Base-by-base conservation (phyloP, 2,329 filamentous ascomycete species). In the Colletotrichum noveboracense region DNA sequence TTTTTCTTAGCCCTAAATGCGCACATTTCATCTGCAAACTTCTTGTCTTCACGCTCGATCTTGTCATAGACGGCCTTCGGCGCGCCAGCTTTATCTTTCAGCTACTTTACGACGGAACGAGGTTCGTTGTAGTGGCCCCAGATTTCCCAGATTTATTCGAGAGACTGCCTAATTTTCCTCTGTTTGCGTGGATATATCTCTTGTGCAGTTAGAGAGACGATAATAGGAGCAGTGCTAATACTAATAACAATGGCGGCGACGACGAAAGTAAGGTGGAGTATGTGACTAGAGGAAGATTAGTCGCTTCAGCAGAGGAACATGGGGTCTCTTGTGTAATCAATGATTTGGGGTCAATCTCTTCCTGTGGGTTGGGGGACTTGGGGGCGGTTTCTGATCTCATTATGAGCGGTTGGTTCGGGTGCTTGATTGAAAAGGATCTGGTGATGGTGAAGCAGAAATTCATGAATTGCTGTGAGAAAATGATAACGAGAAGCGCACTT, bases 221-320 rank as follows among this genome's bases (percentile, higher is more conserved):
- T 0, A 43, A n/a, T 2, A 43, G 8, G 0, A n/a, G 5, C 3
- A n/a, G 6, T 2, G 1, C 0, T 3, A n/a, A 6, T 43, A 18
- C 16, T n/a, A 43, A n/a, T 0, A n/a, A 4, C 1, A 10, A 43
- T 43, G 6, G 8, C 18, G 1, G 38, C 1, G 38, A 43, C 18
- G 0, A 43, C 5, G 9, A 43, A 2, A 3, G 38, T 1, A 5
- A 38, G 14, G 36, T 1, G 5, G 7, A 38, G 36, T 9, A 38
- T 38, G 7, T 0, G 14, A 38, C 36, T 2, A 16, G 0, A 38
- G 36, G 2, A 18, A 38, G 14, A 38, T 38, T 1, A 1, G 36
- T 38, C 0, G 14, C 36, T 38, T 3, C 36, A 38, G 36, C 7
- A 18, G 14, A 18, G 34, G 34, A 16, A 16, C 7, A 8, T 38